Evolutionary conservation across 345 rosid genomes (phyloP).

Genomic region (Gossypium anomalum): DNA sequence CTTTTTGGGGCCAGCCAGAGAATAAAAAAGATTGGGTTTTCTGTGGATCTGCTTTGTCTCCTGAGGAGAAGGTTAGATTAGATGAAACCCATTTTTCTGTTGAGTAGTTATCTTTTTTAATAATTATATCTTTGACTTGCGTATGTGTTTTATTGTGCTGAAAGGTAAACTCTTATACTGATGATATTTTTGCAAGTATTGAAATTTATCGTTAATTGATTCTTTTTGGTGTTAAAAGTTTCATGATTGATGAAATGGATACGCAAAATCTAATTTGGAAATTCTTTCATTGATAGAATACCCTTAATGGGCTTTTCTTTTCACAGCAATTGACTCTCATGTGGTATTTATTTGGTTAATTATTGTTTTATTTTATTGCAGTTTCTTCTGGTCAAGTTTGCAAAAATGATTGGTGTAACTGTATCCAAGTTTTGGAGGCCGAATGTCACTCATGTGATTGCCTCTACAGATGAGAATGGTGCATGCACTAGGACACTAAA

Average conservation of each 20-base stretch:
- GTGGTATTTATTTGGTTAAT: neutral
- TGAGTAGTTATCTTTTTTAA: neutral
- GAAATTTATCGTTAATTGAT: neutral
- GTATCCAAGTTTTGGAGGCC: conserved; percentile 74
- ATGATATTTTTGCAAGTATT: neutral
- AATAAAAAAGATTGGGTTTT: conserved; percentile 47
- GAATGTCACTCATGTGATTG: conserved; percentile 80
- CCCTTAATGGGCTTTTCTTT: neutral
- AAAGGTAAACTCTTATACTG: neutral
- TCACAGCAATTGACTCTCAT: neutral
- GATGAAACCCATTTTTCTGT: neutral
- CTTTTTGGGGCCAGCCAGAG: conserved; percentile 21
- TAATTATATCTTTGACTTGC: neutral
- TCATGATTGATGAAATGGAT: neutral
- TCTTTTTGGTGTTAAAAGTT: neutral
- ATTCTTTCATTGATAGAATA: neutral
- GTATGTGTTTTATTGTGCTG: neutral
- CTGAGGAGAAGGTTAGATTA: conserved; percentile 67
- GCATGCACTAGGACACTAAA: conserved; percentile 79
- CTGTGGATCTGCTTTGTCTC: conserved; percentile 85
- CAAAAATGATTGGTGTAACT: conserved; percentile 43
- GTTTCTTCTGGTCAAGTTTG: conserved; percentile 57
- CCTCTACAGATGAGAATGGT: conserved; percentile 58
- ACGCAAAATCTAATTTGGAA: neutral
- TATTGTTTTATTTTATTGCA: conserved; percentile 23